Base-by-base conservation (phyloP, 1,139 yeast genomes). In the Williopsis jadinii region DNA sequence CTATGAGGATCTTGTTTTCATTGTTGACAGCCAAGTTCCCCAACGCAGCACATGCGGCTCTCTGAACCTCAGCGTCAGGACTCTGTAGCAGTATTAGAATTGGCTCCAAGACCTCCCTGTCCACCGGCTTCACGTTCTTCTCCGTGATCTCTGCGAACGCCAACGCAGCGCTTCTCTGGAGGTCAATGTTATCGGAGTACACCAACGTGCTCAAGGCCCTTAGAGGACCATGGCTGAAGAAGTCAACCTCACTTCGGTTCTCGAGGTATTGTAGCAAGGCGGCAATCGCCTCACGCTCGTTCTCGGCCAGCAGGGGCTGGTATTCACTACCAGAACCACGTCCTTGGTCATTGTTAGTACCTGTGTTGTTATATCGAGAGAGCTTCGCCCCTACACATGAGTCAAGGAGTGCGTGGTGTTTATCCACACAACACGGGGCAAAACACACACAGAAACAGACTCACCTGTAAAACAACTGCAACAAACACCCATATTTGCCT, bases 131-230 rank as follows among this genome's bases (percentile, higher is more conserved):
- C 34, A 90, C 92, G 58, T 85, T 95, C 63, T 92, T 94, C 61
- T 92, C 98, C 35, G 99, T 92, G 44, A 94, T 90, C 64, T 92
- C 99, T 10, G 98, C 98, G 71, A 92, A 92, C 11, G 98, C 98
- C 54, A 92, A 73, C 8, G 98, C 98, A 3, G 99, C 99, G 61
- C 95, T 85, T 58, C 98, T 78, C 64, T 92, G 97, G 46, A 92
- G 73, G 61, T 92, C 97, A 52, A 92, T 78, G 60, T 92, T 92
- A 55, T 92, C 97, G 2, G 96, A 85, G 61, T 92, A 87, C 5
- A 92, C 98, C 57, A 92, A 73, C 1, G 97, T 92, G 44, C 94
- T 84, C 49, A 92, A 72, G 3, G 98, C 97, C 51, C 86, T 75
- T 43, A 92, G 70, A 1, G 95, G 95, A 1, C 90, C 90, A 49